Evolutionary conservation across 768 basidiomycete species (phyloP).

Genomic region (Albatrellus ellisii): DNA sequence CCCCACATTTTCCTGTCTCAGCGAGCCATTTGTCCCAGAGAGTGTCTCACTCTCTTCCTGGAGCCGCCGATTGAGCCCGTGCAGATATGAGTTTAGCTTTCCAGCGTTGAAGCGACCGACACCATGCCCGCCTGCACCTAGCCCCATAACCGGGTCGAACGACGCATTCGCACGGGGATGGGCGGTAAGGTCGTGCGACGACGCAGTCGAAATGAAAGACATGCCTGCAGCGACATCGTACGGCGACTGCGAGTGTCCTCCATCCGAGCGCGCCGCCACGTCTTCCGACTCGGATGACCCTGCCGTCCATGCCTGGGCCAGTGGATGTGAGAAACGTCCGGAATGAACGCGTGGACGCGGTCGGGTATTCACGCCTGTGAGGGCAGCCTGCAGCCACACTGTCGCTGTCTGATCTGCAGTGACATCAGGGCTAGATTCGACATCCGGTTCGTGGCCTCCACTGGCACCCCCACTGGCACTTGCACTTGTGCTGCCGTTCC

Average conservation of each 20-base stretch:
- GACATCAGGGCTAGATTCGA: conserved; percentile 13
- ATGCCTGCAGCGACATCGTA: conserved; percentile 38
- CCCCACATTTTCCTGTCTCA: conserved; percentile 30
- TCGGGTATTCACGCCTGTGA: conserved; percentile 53
- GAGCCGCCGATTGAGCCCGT: conserved; percentile 69
- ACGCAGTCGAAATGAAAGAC: conserved; percentile 72
- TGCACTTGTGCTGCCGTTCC: conserved; percentile 13
- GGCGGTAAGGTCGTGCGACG: conserved; percentile 79
- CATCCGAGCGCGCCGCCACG: not conserved
- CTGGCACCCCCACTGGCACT: not conserved
- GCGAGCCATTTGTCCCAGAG: conserved; percentile 35
- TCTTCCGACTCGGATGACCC: conserved; percentile 1
- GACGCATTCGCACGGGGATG: conserved; percentile 74
- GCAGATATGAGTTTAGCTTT: conserved; percentile 78
- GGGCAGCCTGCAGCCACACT: conserved; percentile 32
- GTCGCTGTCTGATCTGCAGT: conserved; percentile 18
- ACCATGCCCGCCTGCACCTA: conserved; percentile 50
- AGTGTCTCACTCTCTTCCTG: conserved; percentile 78
- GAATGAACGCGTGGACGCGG: conserved; percentile 30
- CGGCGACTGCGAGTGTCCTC: conserved; percentile 23
- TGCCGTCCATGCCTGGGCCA: conserved; percentile 35
- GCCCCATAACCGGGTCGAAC: conserved; percentile 74
- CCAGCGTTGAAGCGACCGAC: conserved; percentile 73
- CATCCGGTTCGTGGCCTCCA: not conserved
- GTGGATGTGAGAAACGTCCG: conserved; percentile 47